These are phyloP conservation scores for Cinchona pubescens DNA, from an alignment of 257 asterid species.

Conservation along the genomic window DNA sequence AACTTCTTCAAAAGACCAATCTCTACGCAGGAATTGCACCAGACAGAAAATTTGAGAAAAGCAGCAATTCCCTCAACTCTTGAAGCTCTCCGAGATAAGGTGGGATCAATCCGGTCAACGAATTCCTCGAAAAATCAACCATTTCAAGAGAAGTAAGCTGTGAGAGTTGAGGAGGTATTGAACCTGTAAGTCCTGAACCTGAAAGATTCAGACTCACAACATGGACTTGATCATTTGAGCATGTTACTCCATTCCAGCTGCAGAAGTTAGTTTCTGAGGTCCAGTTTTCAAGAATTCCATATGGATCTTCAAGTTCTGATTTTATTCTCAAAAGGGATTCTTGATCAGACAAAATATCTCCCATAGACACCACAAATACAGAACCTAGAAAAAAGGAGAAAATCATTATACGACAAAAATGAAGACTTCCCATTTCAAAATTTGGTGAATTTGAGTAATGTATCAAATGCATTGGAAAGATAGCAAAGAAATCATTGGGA, in stretches of 20 bases:
- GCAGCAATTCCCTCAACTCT: constrained; percentile 51
- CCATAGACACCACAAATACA: constrained; percentile 26
- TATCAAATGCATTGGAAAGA: neutral
- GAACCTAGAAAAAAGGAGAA: constrained; percentile 32
- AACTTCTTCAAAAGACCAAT: constrained; percentile 53
- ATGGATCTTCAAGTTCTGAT: constrained; percentile 57
- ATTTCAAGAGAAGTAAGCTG: constrained; percentile 53
- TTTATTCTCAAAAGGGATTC: constrained; percentile 53
- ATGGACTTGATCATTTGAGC: constrained; percentile 50
- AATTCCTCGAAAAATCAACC: constrained; percentile 64
- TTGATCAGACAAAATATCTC: constrained; percentile 45
- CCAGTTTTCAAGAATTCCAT: constrained; percentile 63
- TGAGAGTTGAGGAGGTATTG: constrained; percentile 52
- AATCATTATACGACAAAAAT: constrained; percentile 35
- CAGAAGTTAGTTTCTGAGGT: constrained; percentile 48
- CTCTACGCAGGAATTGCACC: constrained; percentile 62
- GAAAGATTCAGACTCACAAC: constrained; percentile 57
- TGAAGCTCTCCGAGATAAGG: constrained; percentile 51
- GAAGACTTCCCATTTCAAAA: constrained; percentile 43
- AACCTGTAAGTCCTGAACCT: constrained; percentile 49
- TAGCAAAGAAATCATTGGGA: neutral
- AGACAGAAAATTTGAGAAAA: constrained; percentile 59
- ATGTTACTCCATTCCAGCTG: constrained; percentile 71
- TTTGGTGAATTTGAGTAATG: neutral
- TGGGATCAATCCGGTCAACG: constrained; percentile 61